Base-by-base conservation (phyloP, 2,329 filamentous ascomycete genomes). In the Curvularia sp. region DNA sequence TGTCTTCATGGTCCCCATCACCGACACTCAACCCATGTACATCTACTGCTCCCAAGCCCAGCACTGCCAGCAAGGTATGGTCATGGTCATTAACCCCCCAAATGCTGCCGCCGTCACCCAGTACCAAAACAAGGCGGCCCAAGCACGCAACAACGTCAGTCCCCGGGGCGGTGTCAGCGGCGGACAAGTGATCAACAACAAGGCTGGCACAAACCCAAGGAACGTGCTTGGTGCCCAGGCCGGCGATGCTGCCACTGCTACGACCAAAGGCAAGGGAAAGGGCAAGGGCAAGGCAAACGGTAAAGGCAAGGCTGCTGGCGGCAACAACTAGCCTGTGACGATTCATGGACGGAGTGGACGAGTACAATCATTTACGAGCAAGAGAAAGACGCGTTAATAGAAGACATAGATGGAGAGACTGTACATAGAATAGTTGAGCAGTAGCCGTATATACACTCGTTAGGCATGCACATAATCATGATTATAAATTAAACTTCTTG, bases 61-160 rank as follows among this genome's bases (percentile, higher is more conserved):
- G 54, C 91, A 94, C 79, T 94, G 90, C 78, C 85, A 92, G 76
- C 80, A 77, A 51, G 89, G 89, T 59, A 92, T 92, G 88, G 82
- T 83, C 58, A 88, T 90, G 83, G 89, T 90, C 22, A 87, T 92
- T 74, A 92, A 92, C 78, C 71, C 70, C 39, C 67, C 70, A 13
- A 63, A 60, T 43, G 62, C 53, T 38, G 63, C 66, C n/a, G 64
- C 65, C n/a, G 68, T 72, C 2, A 58, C 65, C 12, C 58, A 65
- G 54, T 72, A 72, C 58, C 49, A 52, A 18, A 62, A 67, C 49
- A 62, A 61, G 53, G 70, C 70, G 39, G 67, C 70, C 1, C 60
- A 69, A 41, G 65, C 66, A 33, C 70, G 66, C n/a, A 71, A 70
- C 50, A 70, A 70, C 24, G 63, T 67, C 20, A 63, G 60, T 9